Evolutionary conservation across 2,329 filamentous ascomycete genomes (phyloP).

Genomic region (Microthyrium microscopicum): DNA sequence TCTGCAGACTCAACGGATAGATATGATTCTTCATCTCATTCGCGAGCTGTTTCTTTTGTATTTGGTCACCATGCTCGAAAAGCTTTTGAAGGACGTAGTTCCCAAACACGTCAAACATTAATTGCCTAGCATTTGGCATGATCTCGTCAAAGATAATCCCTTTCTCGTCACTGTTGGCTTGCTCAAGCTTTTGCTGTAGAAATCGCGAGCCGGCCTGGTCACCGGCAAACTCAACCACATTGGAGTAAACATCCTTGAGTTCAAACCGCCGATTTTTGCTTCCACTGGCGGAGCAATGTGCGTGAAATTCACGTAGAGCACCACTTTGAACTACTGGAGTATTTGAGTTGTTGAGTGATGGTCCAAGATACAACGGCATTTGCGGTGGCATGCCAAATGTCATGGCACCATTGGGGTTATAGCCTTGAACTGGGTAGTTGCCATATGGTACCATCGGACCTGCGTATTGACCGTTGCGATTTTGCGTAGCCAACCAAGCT

Average conservation of each 20-base stretch:
- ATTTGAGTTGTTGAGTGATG: slow-evolving; percentile 42
- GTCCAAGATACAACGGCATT: slow-evolving; percentile 16
- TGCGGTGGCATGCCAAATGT: slow-evolving; percentile 12
- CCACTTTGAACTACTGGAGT: slow-evolving; percentile 69
- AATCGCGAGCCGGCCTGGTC: slow-evolving; percentile 93
- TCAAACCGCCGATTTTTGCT: slow-evolving; percentile 65
- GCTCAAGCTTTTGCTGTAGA: slow-evolving; percentile 83
- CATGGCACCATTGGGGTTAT: slow-evolving; percentile 8
- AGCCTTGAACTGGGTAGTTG: too few species aligned
- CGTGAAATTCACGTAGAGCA: too few species aligned
- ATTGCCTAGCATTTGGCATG: slow-evolving; percentile 61
- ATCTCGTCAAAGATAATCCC: slow-evolving; percentile 81
- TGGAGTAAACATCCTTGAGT: slow-evolving; percentile 72
- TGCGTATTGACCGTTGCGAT: too few species aligned
- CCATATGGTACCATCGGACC: too few species aligned
- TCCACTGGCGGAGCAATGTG: too few species aligned
- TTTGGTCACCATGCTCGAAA: slow-evolving; percentile 87
- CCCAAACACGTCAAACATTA: slow-evolving; percentile 94
- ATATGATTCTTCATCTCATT: slow-evolving; percentile 79
- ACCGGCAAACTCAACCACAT: slow-evolving; percentile 87
- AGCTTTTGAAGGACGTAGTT: slow-evolving; percentile 98
- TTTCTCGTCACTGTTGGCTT: slow-evolving; percentile 90
- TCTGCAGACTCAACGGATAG: slow-evolving; percentile 61
- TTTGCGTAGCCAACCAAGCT: too few species aligned
- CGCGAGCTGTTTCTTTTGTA: slow-evolving; percentile 77